Percentiles rank a stretch among this genome's conserved stretches.
These are phyloP conservation scores for Leptodermis oblonga DNA, from an alignment of 257 asterid genomes.

Conservation along the genomic window DNA sequence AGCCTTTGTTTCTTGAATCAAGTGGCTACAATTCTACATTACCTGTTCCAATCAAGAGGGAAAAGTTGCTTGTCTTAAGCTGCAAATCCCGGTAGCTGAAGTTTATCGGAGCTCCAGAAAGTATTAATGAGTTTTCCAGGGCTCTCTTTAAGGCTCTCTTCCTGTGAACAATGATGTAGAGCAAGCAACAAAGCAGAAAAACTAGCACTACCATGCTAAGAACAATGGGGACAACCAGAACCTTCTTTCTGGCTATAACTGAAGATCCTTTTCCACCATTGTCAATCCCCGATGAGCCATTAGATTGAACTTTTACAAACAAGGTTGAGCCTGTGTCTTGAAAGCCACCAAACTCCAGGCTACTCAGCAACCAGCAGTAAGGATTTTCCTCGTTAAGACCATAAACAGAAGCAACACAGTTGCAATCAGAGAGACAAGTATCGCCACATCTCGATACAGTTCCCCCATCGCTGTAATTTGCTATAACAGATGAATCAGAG, in stretches of 20 bases:
- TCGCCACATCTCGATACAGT: conserved; percentile 72
- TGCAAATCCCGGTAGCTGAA: conserved; percentile 76
- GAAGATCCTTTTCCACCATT: conserved; percentile 22
- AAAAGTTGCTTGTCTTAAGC: conserved; percentile 51
- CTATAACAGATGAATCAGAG: conserved; percentile 60
- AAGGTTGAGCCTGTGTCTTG: conserved; percentile 76
- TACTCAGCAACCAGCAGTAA: conserved; percentile 72
- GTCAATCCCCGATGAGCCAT: conserved; percentile 26
- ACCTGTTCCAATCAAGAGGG: conserved; percentile 81
- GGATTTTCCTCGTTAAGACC: conserved; percentile 80
- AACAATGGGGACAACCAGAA: conserved; percentile 70
- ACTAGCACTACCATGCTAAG: conserved; percentile 57
- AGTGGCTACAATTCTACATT: background rate
- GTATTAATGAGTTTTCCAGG: conserved; percentile 51
- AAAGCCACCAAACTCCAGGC: conserved; percentile 77
- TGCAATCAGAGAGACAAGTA: conserved; percentile 65
- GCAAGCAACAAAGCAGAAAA: conserved; percentile 52
- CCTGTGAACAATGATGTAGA: conserved; percentile 44
- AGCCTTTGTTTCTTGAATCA: background rate
- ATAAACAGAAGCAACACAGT: conserved; percentile 75
- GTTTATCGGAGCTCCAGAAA: conserved; percentile 66
- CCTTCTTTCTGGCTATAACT: conserved; percentile 35
- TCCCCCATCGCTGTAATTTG: conserved; percentile 62
- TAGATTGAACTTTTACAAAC: conserved; percentile 63
- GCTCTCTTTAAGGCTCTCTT: conserved; percentile 55